Evolutionary conservation across 208 protist species (phyloP), one percentile per base, ranked within the genome.

Genomic region (Wallacemonas sp.): DNA sequence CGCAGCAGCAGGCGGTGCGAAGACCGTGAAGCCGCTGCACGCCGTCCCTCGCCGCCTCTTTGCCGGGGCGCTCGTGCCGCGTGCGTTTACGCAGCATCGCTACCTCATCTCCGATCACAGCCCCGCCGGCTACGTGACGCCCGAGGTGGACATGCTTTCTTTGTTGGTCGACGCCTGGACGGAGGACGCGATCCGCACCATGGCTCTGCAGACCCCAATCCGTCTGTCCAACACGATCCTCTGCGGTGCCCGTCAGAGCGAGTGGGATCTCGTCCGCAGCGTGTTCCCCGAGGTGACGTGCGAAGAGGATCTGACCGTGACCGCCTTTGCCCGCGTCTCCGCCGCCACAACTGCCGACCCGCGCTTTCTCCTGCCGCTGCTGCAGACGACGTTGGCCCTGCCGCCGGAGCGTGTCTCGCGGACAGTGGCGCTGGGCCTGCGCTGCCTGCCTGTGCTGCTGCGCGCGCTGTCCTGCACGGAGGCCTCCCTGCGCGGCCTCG

Each of bases 111-210:
- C 66, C 38, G 71, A 80, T 16, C 83, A 92, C 70, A 72, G 74
- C 38, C 67, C 77, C 31, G 72, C 70, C 11, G 61, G 75, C 3
- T 41, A 84, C 52, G 50, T 83, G n/a, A 89, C 84, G 0, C 81
- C 82, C 0, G 87, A 96, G 67, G 77, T 84, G 20, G 84, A 94
- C 63, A 91, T 96, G 85, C 72, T 96, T 1, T 77, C 86, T 26
- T 79, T 86, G 42, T 54, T 94, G 33, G 75, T 87, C 8, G 91
- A 93, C 62, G 74, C 76, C 11, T 85, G 83, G 74, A 93, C 86
- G 14, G 86, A 93, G 18, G 75, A 89, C 25, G 87, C 94, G 52
- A 67, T 94, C 1, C 57, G 38, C 0, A 44, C 45, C 26, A 80
- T 84, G 38, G 79, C 87, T 1, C 68, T 94, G 38, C 61, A 84